phyloP scores from a whole-genome alignment of 176 grass and related monocot species.

The Canna indica region DNA sequence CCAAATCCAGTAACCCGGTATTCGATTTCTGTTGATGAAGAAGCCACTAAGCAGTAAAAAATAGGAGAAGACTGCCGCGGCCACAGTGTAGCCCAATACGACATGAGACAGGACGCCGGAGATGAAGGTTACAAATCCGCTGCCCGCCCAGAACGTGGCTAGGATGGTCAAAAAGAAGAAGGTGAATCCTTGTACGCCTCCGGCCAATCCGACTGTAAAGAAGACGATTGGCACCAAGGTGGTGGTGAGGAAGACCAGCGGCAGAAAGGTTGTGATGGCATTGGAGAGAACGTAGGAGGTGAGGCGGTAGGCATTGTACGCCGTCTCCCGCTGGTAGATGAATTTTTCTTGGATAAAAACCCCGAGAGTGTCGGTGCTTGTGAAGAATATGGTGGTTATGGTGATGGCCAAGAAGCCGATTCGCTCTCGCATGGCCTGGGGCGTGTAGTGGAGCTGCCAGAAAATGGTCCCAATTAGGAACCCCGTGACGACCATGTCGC shows the following conservation, averaged over 20 bases:
- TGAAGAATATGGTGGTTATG: background rate
- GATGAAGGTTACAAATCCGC: too few species aligned
- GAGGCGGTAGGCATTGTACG: background rate
- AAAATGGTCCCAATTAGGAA: background rate
- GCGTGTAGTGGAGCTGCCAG: background rate
- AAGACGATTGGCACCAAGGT: background rate
- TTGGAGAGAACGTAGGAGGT: background rate
- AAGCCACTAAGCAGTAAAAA: too few species aligned
- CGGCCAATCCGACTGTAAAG: background rate
- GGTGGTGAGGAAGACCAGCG: background rate
- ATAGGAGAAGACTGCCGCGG: too few species aligned
- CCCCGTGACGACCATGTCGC: background rate
- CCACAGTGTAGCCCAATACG: too few species aligned
- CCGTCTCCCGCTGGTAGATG: background rate
- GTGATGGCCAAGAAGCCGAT: background rate
- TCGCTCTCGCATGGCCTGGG: background rate
- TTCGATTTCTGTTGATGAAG: background rate
- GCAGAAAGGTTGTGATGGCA: background rate
- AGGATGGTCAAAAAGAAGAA: background rate
- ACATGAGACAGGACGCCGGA: too few species aligned
- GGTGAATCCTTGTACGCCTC: background rate
- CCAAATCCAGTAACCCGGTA: conserved; percentile 61
- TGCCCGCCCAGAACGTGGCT: background rate
- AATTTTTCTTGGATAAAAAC: background rate
- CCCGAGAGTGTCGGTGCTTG: background rate